Evolutionary conservation across 306 rosid genomes (phyloP), one percentile per base, ranked within the genome.

Genomic region (Rosa lucieae): DNA sequence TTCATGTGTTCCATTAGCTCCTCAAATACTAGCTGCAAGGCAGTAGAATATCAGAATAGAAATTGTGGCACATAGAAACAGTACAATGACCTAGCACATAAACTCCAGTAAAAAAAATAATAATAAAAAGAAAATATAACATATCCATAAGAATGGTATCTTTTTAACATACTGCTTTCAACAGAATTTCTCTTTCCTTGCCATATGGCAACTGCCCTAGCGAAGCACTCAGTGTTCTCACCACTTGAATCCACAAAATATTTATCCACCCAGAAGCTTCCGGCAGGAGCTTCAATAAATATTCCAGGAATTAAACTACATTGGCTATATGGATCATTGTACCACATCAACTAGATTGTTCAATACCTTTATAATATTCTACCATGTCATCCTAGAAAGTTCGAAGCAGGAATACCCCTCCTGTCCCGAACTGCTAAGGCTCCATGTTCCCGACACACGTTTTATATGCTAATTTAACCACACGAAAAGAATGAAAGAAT

Each of bases 391-490:
- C 61, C 62, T 32, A 3, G 2, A 75, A 76, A 32, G 48, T 39
- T 39, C 21, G 3, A 67, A 39, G 29, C 13, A 39, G 3, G 14
- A 67, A 37, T 3, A 66, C 23, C 12, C 39, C 70, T 65, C 44
- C 44, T 14, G 5, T 18, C 44, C 8, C 23, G 26, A 40, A 46
- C 55, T 74, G 37, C 72, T 48, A 32, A 55, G 26, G 59, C 42
- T 81, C 46, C 73, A 35, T 35, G 44, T 72, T 68, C 40, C 56
- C 55, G 12, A 56, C 53, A 37, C 52, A 61, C 8, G 6, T 3
- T 56, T 73, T 39, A 18, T 52, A 68, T 35, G 77, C 72, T 49
- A 66, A 74, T 71, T 72, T 73, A 62, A 74, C 58, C 69, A 61
- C 59, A 61, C 13, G 20, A 43, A 17, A 53, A 69, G 42, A 80